Percentiles rank a stretch among this genome's conserved stretches.
Evolutionary conservation across 495 filamentous ascomycete genomes (phyloP).

Genomic region (Lepidopterella palustris): DNA sequence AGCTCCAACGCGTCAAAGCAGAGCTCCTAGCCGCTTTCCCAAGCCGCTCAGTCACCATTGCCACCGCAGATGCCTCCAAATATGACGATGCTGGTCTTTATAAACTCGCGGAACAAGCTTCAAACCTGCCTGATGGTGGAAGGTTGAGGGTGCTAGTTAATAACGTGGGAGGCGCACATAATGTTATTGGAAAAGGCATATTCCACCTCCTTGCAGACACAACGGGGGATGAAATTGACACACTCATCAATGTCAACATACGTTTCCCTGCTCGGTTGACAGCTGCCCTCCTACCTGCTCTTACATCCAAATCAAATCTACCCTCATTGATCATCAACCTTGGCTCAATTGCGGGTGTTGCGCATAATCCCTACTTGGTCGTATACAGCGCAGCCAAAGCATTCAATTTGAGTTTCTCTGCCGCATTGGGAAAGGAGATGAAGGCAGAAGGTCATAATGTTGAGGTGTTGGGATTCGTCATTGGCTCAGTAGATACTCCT

Average conservation of each 20-base stretch:
- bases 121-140: constrained; percentile 11
- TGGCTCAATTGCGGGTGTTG: not conserved
- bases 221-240: constrained; percentile 19
- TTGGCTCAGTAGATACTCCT: not conserved
- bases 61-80: constrained; percentile 35
- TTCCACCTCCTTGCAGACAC: constrained; percentile 26
- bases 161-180: constrained; percentile 41
- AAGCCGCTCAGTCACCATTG: constrained; percentile 16
- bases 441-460: not conserved
- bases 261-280: constrained; percentile 41
- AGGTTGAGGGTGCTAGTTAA: constrained; percentile 44
- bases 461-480: not conserved
- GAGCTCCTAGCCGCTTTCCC: constrained; percentile 37
- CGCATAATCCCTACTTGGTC: not conserved
- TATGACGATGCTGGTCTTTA: constrained; percentile 24
- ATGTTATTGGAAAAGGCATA: constrained; percentile 5
- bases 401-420: not conserved
- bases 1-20: constrained; percentile 36
- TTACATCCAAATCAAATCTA: not conserved
- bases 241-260: constrained; percentile 24
- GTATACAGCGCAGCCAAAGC: not conserved
- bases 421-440: not conserved
- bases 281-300: constrained; percentile 34
- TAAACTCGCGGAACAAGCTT: constrained; percentile 20
- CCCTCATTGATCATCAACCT: not conserved